Conservation (phyloP, 2,329 filamentous ascomycete species). For the Epichloe gansuensis region DNA sequence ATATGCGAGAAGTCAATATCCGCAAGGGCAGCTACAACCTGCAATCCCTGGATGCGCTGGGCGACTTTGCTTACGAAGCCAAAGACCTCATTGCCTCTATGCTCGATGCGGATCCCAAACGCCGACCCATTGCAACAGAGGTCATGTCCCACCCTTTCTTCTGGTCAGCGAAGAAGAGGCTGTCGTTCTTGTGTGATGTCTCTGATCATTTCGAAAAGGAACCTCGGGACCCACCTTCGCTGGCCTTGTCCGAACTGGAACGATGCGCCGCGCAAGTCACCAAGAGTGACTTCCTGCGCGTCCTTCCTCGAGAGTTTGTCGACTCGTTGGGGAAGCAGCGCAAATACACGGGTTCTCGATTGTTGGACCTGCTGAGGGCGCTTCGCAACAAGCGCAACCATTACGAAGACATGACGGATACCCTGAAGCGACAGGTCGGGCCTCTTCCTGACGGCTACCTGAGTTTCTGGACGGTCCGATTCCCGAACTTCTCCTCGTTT, state of each 20-base stretch:
- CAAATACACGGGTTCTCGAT: conserved; percentile 75
- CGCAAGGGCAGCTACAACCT: conserved; percentile 76
- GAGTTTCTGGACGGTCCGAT: conserved; percentile 68
- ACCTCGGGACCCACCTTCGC: conserved; percentile 67
- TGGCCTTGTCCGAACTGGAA: conserved; percentile 50
- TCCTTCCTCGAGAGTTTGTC: conserved; percentile 69
- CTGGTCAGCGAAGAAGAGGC: conserved; percentile 79
- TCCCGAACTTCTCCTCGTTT: conserved; percentile 66
- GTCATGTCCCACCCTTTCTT: conserved; percentile 95
- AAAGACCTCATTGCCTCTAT: conserved; percentile 78
- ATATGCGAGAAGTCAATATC: conserved; percentile 95
- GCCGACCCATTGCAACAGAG: conserved; percentile 58
- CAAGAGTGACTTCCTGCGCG: conserved; percentile 64
- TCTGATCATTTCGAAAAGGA: conserved; percentile 96
- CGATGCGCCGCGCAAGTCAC: conserved; percentile 39
- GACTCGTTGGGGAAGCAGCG: conserved; percentile 86
- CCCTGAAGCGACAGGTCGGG: conserved; percentile 59
- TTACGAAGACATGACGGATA: conserved; percentile 87
- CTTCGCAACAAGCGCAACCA: conserved; percentile 95
- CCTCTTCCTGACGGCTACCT: conserved; percentile 70
- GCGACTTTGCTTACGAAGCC: conserved; percentile 76
- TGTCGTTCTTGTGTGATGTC: conserved; percentile 89
- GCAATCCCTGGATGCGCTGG: conserved; percentile 58
- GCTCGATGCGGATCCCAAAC: conserved; percentile 44
- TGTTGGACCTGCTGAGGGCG: conserved; percentile 80